Conservation (phyloP, 2,329 filamentous ascomycete genomes). For the Xylaria polymorpha region DNA sequence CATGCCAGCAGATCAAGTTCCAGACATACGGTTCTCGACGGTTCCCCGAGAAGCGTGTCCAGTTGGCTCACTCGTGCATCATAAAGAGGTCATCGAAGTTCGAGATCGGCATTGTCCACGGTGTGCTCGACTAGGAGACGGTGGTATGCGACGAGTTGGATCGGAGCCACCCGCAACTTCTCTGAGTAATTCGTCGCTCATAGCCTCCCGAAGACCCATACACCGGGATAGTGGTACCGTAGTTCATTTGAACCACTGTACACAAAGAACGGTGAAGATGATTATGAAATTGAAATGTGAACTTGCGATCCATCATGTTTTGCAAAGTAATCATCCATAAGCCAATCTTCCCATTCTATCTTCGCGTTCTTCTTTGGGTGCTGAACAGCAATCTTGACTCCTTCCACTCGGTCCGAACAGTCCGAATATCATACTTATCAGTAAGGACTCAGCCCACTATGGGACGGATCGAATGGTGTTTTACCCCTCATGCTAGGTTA, state of each 20-base stretch:
- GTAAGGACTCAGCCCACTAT: conserved; percentile 19
- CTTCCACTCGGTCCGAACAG: conserved; percentile 26
- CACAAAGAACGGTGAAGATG: background rate
- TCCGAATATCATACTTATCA: conserved; percentile 21
- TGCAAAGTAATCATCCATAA: conserved; percentile 6
- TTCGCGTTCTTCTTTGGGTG: background rate
- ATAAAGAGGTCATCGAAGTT: background rate
- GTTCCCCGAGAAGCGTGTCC: background rate
- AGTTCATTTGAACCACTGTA: background rate
- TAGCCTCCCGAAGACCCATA: background rate
- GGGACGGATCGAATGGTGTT: conserved; percentile 16
- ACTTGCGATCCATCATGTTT: conserved; percentile 7
- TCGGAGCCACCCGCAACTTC: background rate
- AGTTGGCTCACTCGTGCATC: background rate
- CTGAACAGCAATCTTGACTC: background rate
- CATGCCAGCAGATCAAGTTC: background rate
- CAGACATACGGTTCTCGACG: background rate
- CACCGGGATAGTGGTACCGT: background rate
- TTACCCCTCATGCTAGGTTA: conserved; percentile 26
- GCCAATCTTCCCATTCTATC: background rate
- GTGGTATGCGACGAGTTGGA: background rate
- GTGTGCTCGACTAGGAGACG: background rate
- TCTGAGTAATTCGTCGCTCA: background rate
- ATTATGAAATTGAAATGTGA: background rate
- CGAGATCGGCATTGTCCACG: background rate